Base-by-base conservation (phyloP, 768 basidiomycete genomes). In the Termitomyces sp. region DNA sequence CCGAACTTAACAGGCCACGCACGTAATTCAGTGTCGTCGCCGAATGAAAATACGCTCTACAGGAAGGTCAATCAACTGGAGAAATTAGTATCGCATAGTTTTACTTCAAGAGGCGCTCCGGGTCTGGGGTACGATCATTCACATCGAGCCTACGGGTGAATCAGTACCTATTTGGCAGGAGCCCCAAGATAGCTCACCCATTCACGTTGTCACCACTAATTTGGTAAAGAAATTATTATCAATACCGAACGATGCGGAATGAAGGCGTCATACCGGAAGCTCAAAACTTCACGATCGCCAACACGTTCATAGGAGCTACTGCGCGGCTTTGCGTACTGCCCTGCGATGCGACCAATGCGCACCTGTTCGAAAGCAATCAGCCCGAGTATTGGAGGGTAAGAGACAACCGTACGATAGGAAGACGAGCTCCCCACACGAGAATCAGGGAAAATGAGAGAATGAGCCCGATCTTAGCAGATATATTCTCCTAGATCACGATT, bases 191-290 rank as follows among this genome's bases (percentile, higher is more conserved):
- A 38, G 40, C 14, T 63, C 80, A 86, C 83, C 94, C 93, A 63
- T 99, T 98, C 44, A 99, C 87, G 64, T 96, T 98, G 72, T 99
- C 96, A 14, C 97, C 97, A 61, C 96, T 93, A 64, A 56, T n/a
- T n/a, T 9, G 4, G 35, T 9, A 34, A 38, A 3, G 44, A 35
- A 22, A 10, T 45, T n/a, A 5, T 12, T 17, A 19, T 45, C 19
- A 28, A 19, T 17, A 28, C 1, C 1, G 37, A 28, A 28, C 2
- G 11, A 22, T 30, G 17, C 3, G 11, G 9, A 17, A 22, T 14
- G n/a, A 51, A 24, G 38, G 35, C 35, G n/a, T 69, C 80, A 17
- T 54, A 90, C 92, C 92, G 80, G 70, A 98, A 98, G 67, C 90
- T 95, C 49, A 87, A 70, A 0, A 98, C 88, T 61, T 92, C 82